Evolutionary conservation across 805 yeast genomes (phyloP), one percentile per base, ranked within the genome.

Genomic region (Zygoascus flipseniorum): DNA sequence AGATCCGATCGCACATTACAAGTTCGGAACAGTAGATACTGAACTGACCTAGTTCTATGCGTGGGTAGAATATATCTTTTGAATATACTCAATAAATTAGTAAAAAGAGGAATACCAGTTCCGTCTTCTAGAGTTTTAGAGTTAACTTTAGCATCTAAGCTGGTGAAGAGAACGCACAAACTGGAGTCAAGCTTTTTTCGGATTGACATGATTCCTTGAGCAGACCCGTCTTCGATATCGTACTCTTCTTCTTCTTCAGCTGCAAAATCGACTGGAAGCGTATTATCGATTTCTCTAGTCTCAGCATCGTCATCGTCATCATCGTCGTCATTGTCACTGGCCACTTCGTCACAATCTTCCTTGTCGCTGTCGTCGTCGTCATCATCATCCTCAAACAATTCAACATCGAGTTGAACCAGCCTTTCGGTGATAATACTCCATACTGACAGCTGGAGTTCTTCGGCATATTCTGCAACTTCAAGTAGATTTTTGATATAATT

Each of bases 371-470:
- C 78, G 28, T 78, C 84, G 46, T 82, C 85, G 58, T 86, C 93
- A 64, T 86, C 95, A 53, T 85, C 71, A 59, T 87, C 93, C 64
- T 87, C 89, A 63, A 89, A 96, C 54, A 90, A 74, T 67, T 89
- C 98, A 5, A 90, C 97, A 69, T 92, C 99, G 47, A 93, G 74
- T 58, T 87, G 86, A 55, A 93, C 88, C 53, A 86, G 77, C 56
- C 82, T 79, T 67, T 92, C 96, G 42, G 89, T 72, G 14, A 90
- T 75, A 54, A 87, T 68, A 20, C 85, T 83, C 97, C 97, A 90
- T 6, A 87, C 75, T 47, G 80, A 80, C 58, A 77, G 77, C 60
- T 83, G 81, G 58, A 89, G 71, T 60, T 89, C 97, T 3, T 81
- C 80, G 58, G 93, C 86, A 67, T 92, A 90, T 9, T 75, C 73